Evolutionary conservation across 352 stramenopile genomes (phyloP), one percentile per base, ranked within the genome.

Genomic region (Phytopythium oedochilum): DNA sequence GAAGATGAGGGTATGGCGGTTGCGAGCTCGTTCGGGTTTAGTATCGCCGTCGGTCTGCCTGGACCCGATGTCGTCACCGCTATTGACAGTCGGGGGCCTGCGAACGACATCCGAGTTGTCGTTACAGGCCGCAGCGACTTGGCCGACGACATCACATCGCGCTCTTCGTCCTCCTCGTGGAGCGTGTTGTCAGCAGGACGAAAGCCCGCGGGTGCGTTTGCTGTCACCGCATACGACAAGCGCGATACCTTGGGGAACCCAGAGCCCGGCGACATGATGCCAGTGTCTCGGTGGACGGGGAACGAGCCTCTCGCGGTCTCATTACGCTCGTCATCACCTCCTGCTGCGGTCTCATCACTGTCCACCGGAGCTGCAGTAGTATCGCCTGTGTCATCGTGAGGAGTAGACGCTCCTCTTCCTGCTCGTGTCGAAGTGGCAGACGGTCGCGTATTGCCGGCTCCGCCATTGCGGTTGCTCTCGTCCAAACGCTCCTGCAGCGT

Each of bases 401-500:
- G 0, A 17, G 29, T 11, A 14, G 28, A 29, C 0, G 29, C n/a
- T 11, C 20, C 29, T 11, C 47, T 29, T 20, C n/a, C 47, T 3
- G 31, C 47, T 31, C 47, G n/a, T 18, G 47, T 53, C 4, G 47
- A 0, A 5, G n/a, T 20, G 29, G 47, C 47, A 3, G 47, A 43
- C 8, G 31, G 47, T 6, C 47, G 43, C 4, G 26, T 40, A 11
- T 48, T 49, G 36, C 18, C 49, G 7, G 2, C 35, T 20, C 49
- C 35, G 5, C 55, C 44, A 44, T 63, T 61, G 40, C 60, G 46
- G 11, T 42, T 58, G 5, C 59, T 70, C 54, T 70, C 59, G 18
- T 62, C 70, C 26, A 88, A 68, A 49, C 77, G 70, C 38, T 88
- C 67, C 52, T 91, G 76, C 15, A 91, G 59, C 18, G 66, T 60